These are phyloP conservation scores for Leccinellum luteum DNA, from an alignment of 768 basidiomycete species.

Conservation along the genomic window DNA sequence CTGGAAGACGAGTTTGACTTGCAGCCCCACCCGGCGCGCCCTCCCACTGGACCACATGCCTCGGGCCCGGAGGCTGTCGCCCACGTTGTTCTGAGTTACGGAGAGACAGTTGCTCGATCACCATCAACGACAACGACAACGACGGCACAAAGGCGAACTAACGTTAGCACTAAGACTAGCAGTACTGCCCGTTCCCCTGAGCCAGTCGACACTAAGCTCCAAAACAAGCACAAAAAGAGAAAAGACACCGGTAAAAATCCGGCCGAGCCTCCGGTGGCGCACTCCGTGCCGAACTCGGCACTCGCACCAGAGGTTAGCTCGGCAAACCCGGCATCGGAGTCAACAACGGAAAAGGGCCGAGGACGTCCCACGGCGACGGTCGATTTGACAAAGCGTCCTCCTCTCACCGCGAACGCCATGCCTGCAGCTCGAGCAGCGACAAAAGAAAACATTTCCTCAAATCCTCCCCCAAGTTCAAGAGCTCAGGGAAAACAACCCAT, in stretches of 20 bases:
- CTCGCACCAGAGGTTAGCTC: slow-evolving; percentile 16
- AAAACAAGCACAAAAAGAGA: slow-evolving; percentile 47
- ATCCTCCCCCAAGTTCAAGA: slow-evolving; percentile 68
- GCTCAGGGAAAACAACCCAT: slow-evolving; percentile 94
- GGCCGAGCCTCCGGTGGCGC: slow-evolving; percentile 25
- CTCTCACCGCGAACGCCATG: slow-evolving; percentile 42
- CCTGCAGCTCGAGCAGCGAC: slow-evolving; percentile 41
- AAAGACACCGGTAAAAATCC: slow-evolving; percentile 26
- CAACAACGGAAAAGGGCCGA: slow-evolving; percentile 32
- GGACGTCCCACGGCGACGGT: slow-evolving; percentile 32
- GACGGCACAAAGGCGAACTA: slow-evolving; percentile 7
- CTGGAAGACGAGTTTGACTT: slow-evolving; percentile 31
- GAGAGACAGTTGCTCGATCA: slow-evolving; percentile 27
- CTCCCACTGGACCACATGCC: slow-evolving; percentile 14
- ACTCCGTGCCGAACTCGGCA: slow-evolving; percentile 30
- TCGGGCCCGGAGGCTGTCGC: slow-evolving; percentile 31
- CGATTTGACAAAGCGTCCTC: slow-evolving; percentile 38
- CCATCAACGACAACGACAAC: slow-evolving; percentile 1
- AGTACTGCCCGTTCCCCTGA: slow-evolving; percentile 24
- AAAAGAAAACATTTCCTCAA: slow-evolving; percentile 34
- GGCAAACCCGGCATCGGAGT: slow-evolving; percentile 33
- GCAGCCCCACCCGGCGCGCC: slow-evolving; percentile 23
- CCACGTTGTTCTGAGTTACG: slow-evolving; percentile 42
- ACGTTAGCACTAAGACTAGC: slow-evolving; percentile 30
- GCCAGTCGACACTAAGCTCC: slow-evolving; percentile 24